Evolutionary conservation across 2,329 filamentous ascomycete genomes (phyloP).

Genomic region (Ceratocystis cubensis): DNA sequence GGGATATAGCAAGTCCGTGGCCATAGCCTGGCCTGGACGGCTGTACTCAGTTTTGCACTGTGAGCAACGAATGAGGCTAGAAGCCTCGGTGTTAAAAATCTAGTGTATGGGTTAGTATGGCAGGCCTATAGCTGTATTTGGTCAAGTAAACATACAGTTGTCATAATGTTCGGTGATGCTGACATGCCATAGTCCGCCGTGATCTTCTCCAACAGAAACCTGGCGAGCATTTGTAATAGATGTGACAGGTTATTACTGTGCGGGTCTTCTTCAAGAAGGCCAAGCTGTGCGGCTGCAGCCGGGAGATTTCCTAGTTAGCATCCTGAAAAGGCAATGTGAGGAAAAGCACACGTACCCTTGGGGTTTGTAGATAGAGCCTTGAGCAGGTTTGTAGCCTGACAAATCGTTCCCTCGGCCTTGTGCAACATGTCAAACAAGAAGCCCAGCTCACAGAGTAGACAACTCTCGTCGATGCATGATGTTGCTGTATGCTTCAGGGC

Average conservation of each 20-base stretch:
- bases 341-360: conserved; percentile 42
- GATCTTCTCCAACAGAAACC: conserved; percentile 76
- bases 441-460: conserved; percentile 84
- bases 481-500: conserved; percentile 81
- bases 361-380: conserved; percentile 78
- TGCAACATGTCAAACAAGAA: conserved; percentile 97
- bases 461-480: conserved; percentile 68
- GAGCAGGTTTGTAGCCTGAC: conserved; percentile 88
- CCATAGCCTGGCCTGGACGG: conserved; percentile 63
- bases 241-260: conserved; percentile 53
- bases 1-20: conserved; percentile 79
- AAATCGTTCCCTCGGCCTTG: conserved; percentile 86
- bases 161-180: conserved; percentile 52
- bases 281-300: conserved; percentile 44
- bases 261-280: conserved; percentile 72
- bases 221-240: conserved; percentile 70
- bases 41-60: conserved; percentile 80
- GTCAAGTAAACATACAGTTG: conserved; percentile 40
- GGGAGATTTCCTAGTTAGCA: background rate
- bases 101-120: conserved; percentile 22
- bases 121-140: background rate
- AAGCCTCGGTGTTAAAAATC: conserved; percentile 56
- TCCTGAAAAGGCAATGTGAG: background rate
- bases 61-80: conserved; percentile 67
- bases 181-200: conserved; percentile 55